A percentile compares a stretch with the other conserved stretches of the same genome.
These are phyloP conservation scores for Heterobasidion annosum DNA, from an alignment of 1,284 basidiomycete species.

Conservation along the genomic window DNA sequence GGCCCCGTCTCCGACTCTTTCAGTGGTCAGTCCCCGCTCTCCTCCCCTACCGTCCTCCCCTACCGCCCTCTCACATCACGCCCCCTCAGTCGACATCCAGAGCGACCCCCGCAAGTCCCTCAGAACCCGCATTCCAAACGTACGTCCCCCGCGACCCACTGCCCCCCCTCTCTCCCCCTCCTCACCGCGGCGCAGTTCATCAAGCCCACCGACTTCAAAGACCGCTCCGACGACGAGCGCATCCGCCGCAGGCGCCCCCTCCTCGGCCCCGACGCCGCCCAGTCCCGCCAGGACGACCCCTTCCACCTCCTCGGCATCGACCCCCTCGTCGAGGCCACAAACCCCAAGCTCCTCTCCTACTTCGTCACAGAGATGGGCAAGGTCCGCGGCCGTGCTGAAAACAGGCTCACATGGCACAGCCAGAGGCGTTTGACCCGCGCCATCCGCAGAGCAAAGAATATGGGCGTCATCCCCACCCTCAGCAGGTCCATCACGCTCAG, in stretches of 20 bases:
- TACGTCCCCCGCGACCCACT: not conserved
- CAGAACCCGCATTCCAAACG: not conserved
- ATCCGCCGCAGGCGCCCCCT: constrained; percentile 17
- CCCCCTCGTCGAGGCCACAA: constrained; percentile 60
- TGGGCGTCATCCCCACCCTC: constrained; percentile 78
- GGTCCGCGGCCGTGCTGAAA: constrained; percentile 64
- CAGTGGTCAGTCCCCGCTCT: not conserved
- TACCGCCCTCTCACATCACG: not conserved
- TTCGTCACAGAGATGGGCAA: constrained; percentile 84
- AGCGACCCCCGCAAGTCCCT: not conserved
- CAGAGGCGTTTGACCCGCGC: constrained; percentile 84
- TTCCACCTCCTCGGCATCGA: constrained; percentile 63
- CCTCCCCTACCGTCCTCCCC: not conserved
- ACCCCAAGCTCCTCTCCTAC: constrained; percentile 56
- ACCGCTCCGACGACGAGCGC: constrained; percentile 11
- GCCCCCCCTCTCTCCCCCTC: not conserved
- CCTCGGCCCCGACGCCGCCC: constrained; percentile 42
- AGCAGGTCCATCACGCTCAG: constrained; percentile 24
- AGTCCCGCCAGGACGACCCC: constrained; percentile 50
- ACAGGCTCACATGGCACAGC: constrained; percentile 72
- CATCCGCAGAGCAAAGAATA: constrained; percentile 85
- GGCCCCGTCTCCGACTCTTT: not conserved
- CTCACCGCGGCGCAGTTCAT: constrained; percentile 17
- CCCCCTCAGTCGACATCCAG: not conserved
- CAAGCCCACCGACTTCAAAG: constrained; percentile 17